Percentiles rank a stretch among this genome's conserved stretches.
Evolutionary conservation across 1,284 basidiomycete species (phyloP).

Genomic region (Heterobasidion annosum): DNA sequence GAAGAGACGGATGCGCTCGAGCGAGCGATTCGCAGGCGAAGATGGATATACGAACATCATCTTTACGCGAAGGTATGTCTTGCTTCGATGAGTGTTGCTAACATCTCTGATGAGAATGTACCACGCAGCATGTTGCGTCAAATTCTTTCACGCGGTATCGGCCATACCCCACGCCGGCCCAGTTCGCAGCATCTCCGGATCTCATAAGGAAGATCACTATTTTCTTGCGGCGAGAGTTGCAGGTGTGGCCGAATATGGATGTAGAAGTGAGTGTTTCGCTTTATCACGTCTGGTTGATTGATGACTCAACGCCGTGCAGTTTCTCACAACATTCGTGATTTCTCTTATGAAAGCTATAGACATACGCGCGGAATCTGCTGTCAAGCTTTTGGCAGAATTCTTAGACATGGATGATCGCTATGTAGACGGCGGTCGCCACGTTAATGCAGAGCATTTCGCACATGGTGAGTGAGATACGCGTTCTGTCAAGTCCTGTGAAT

Average conservation of each 20-base stretch:
- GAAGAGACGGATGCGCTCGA: conserved; percentile 56
- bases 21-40: conserved; percentile 44
- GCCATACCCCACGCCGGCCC: conserved; percentile 72
- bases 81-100: background rate
- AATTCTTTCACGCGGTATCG: conserved; percentile 76
- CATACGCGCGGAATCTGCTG: conserved; percentile 77
- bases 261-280: conserved; percentile 52
- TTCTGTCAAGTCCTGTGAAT: background rate
- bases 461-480: conserved; percentile 50
- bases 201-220: conserved; percentile 64
- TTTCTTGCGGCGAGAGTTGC: conserved; percentile 78
- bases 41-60: conserved; percentile 64
- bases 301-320: conserved; percentile 26
- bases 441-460: conserved; percentile 82
- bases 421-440: conserved; percentile 42
- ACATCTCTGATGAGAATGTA: background rate
- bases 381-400: conserved; percentile 77
- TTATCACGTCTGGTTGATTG: background rate
- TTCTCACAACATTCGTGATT: conserved; percentile 71
- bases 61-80: conserved; percentile 70
- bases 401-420: conserved; percentile 65
- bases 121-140: conserved; percentile 71
- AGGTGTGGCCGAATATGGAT: conserved; percentile 76
- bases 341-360: conserved; percentile 84
- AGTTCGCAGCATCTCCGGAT: conserved; percentile 68